Conservation (phyloP, 495 filamentous ascomycete species). For the Podospora pseudoanserina region DNA sequence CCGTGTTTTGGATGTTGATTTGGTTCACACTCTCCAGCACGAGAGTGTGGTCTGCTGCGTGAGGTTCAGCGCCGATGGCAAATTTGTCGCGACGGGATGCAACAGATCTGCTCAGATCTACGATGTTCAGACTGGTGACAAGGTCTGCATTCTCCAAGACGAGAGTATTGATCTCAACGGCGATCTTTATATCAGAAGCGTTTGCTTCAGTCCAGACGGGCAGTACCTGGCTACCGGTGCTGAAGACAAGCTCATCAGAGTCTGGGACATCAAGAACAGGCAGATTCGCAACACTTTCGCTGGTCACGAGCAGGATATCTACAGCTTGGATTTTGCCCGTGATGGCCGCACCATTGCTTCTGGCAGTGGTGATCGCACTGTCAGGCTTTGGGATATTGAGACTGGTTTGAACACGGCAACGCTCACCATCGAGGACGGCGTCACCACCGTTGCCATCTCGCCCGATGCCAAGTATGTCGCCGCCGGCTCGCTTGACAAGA, state of each 20-base stretch:
- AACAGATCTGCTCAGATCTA: constrained; percentile 89
- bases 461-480: constrained; percentile 83
- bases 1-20: constrained; percentile 78
- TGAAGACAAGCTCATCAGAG: constrained; percentile 86
- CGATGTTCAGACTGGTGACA: constrained; percentile 73
- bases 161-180: constrained; percentile 79
- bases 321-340: constrained; percentile 85
- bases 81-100: constrained; percentile 84
- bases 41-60: constrained; percentile 92
- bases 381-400: constrained; percentile 85
- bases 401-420: constrained; percentile 68
- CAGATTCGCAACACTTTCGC: constrained; percentile 77
- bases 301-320: constrained; percentile 90
- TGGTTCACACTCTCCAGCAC: constrained; percentile 80
- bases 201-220: constrained; percentile 90
- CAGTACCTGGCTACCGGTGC: constrained; percentile 85
- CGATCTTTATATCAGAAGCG: constrained; percentile 85
- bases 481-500: constrained; percentile 85
- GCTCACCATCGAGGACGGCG: constrained; percentile 82
- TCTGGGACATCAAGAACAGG: constrained; percentile 78
- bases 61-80: constrained; percentile 82
- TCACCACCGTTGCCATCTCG: constrained; percentile 89
- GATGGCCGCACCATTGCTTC: constrained; percentile 87
- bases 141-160: constrained; percentile 75
- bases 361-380: constrained; percentile 81